A percentile compares a stretch with the other conserved stretches of the same genome.
Conservation (phyloP, 805 yeast species). For the Cyberlindnera veronae region DNA sequence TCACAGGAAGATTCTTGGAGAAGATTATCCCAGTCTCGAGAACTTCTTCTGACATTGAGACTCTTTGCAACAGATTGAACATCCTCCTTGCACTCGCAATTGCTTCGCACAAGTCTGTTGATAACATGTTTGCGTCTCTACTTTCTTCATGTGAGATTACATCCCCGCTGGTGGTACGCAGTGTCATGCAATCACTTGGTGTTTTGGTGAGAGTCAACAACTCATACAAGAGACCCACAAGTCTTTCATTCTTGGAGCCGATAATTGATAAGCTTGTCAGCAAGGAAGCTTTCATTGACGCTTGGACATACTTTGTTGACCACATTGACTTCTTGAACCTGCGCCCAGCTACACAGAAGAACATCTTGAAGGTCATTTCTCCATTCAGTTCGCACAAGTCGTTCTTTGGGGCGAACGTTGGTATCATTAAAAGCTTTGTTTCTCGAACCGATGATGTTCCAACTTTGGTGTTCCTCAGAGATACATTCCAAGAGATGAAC, state of each 20-base stretch:
- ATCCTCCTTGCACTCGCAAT: conserved; percentile 16
- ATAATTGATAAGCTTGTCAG: conserved; percentile 5
- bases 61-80: conserved; percentile 25
- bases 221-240: conserved; percentile 3
- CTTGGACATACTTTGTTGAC: conserved; percentile 11
- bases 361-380: conserved; percentile 9
- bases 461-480: conserved; percentile 11
- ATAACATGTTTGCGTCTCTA: conserved; percentile 15
- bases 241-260: not conserved
- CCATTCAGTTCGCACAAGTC: conserved; percentile 6
- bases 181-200: conserved; percentile 10
- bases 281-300: conserved; percentile 1
- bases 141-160: conserved; percentile 9
- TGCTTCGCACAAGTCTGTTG: conserved; percentile 18
- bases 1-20: conserved; percentile 21
- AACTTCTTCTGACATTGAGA: conserved; percentile 8
- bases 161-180: conserved; percentile 5
- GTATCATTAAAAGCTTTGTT: conserved; percentile 7
- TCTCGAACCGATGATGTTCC: not conserved
- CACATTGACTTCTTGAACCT: conserved; percentile 2
- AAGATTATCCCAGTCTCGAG: conserved; percentile 22
- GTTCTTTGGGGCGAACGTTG: conserved; percentile 10
- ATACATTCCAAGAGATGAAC: conserved; percentile 15
- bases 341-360: conserved; percentile 9
- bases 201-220: conserved; percentile 11